These are phyloP conservation scores for Fusarium bactridioides DNA, from an alignment of 2,329 filamentous ascomycete species.

Conservation along the genomic window DNA sequence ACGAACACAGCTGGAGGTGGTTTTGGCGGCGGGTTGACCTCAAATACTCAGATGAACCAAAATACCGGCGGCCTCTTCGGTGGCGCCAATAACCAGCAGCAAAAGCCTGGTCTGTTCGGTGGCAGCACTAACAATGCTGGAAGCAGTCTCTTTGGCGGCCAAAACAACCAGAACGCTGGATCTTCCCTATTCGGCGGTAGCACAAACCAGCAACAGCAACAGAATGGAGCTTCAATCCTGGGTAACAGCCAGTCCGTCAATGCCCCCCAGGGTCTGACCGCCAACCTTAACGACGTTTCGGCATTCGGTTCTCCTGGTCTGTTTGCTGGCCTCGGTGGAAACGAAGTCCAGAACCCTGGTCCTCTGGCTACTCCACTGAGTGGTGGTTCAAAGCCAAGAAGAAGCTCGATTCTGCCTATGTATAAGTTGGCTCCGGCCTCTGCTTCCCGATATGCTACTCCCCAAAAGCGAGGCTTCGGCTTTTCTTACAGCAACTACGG, in stretches of 20 bases:
- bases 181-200: slow-evolving; percentile 56
- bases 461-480: slow-evolving; percentile 86
- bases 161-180: slow-evolving; percentile 55
- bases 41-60: slow-evolving; percentile 49
- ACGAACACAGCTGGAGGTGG: slow-evolving; percentile 51
- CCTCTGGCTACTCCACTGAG: slow-evolving; percentile 91
- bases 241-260: slow-evolving; percentile 58
- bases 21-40: slow-evolving; percentile 52
- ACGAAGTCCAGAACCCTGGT: slow-evolving; percentile 75
- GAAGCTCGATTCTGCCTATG: slow-evolving; percentile 81
- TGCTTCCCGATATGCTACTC: slow-evolving; percentile 80
- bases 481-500: slow-evolving; percentile 94
- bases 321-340: slow-evolving; percentile 75
- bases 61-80: slow-evolving; percentile 61
- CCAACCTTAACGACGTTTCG: slow-evolving; percentile 82
- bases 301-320: slow-evolving; percentile 91
- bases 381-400: slow-evolving; percentile 76
- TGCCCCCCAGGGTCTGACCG: slow-evolving; percentile 73
- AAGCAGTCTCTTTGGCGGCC: slow-evolving; percentile 63
- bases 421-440: slow-evolving; percentile 87
- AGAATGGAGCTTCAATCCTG: slow-evolving; percentile 65
- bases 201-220: slow-evolving; percentile 59
- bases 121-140: slow-evolving; percentile 53
- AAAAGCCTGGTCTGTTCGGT: slow-evolving; percentile 62
- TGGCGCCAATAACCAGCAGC: slow-evolving; percentile 46